phyloP scores from a whole-genome alignment of 129 eudicot species.

The Arctium lappa region DNA sequence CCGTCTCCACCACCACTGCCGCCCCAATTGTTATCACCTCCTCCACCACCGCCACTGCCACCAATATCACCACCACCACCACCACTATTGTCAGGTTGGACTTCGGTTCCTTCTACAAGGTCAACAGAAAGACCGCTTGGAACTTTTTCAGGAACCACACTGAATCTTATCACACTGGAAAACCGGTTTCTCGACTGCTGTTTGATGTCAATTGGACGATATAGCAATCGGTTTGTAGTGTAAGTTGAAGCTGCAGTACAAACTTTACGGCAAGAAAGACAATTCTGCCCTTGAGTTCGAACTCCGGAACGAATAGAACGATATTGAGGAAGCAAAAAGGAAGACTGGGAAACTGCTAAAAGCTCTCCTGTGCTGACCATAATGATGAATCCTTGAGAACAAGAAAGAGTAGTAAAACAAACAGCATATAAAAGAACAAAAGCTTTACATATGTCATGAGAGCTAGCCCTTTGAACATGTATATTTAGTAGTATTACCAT shows the following conservation, averaged over 20 bases:
- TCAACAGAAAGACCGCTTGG: conserved; percentile 51
- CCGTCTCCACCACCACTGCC: conserved; percentile 41
- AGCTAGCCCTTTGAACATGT: not conserved
- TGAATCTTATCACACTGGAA: conserved; percentile 29
- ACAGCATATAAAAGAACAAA: not conserved
- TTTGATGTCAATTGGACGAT: conserved; percentile 11
- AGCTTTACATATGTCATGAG: not conserved
- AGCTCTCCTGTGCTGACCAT: conserved; percentile 63
- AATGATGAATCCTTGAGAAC: conserved; percentile 44
- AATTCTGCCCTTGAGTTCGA: conserved; percentile 25
- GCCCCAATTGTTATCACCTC: conserved; percentile 37
- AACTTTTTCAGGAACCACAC: conserved; percentile 53
- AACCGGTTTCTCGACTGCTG: conserved; percentile 27
- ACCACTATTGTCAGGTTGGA: conserved; percentile 45
- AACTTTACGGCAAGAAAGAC: conserved; percentile 20
- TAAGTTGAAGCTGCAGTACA: conserved; percentile 23
- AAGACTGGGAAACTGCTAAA: conserved; percentile 51
- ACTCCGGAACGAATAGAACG: conserved; percentile 14
- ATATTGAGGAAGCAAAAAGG: conserved; percentile 44
- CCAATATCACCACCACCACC: conserved; percentile 49
- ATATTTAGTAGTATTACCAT: not conserved
- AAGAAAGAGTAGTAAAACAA: conserved; percentile 21
- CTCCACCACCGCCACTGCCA: conserved; percentile 50
- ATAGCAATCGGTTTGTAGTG: not conserved
- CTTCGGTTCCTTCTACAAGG: conserved; percentile 40